phyloP scores from a whole-genome alignment of 441 rosid species.

The Hura crepitans region DNA sequence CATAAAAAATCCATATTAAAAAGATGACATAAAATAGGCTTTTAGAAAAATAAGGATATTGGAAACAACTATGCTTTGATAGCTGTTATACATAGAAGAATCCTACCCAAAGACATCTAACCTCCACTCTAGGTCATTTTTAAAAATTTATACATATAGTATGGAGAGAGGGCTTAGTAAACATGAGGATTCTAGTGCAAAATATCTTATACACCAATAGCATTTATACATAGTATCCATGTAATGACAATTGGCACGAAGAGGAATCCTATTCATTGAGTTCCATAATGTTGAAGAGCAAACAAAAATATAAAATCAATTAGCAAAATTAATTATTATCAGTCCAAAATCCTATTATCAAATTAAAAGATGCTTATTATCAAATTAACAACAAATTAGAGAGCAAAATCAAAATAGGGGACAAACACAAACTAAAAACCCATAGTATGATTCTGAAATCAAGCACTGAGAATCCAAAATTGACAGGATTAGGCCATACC shows the following conservation, averaged over 20 bases:
- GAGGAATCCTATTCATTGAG: constrained; percentile 78
- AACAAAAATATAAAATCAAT: constrained; percentile 70
- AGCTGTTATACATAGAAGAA: constrained; percentile 83
- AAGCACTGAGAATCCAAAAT: too few species aligned
- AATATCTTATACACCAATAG: constrained; percentile 74
- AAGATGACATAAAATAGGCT: not conserved
- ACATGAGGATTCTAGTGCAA: constrained; percentile 76
- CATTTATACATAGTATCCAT: constrained; percentile 80
- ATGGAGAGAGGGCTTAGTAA: constrained; percentile 85
- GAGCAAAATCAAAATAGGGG: too few species aligned
- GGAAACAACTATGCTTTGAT: not conserved
- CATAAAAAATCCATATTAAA: constrained; percentile 1
- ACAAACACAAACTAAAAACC: too few species aligned
- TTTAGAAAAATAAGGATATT: not conserved
- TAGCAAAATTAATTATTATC: too few species aligned
- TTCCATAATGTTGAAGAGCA: constrained; percentile 87
- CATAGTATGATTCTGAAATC: too few species aligned
- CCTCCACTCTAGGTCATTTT: constrained; percentile 77
- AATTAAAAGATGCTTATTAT: too few species aligned
- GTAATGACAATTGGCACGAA: constrained; percentile 73
- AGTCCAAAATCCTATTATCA: too few species aligned
- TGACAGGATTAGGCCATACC: too few species aligned
- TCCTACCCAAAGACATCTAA: constrained; percentile 94
- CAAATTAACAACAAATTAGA: too few species aligned
- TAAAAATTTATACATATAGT: constrained; percentile 78